Base-by-base conservation (phyloP, 2,329 filamentous ascomycete genomes). In the Botrytis medusae region DNA sequence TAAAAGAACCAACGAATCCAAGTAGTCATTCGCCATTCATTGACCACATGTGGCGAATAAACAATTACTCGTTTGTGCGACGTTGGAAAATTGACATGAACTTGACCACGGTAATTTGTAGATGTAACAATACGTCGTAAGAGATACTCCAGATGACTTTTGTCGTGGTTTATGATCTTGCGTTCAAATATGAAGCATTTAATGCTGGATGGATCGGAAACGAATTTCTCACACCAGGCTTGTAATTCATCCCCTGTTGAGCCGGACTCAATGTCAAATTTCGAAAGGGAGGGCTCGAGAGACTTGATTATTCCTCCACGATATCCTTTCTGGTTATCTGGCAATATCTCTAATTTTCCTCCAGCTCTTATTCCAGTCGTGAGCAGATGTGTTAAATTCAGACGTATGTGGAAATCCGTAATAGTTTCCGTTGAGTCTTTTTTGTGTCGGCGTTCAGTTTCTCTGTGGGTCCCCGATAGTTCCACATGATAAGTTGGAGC, bases 1-100 rank as follows among this genome's bases (percentile, higher is more conserved):
- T 88, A 89, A 82, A 90, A 93, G 16, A 93, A 62, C 84, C 88
- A 88, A 60, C 86, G 83, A 62, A 93, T 84, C 89, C 90, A 93
- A 10, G 80, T 80, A 1, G 86, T 90, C 63, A 90, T 83, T 0
- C 92, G 88, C 88, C 90, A 92, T 44, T 84, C 82, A 79, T 93
- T 94, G 74, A 89, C 83, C 69, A 83, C 84, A 76, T 87, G 88
- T 7, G 87, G 84, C 71, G 88, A 92, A 83, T 91, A 92, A 64
- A 93, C 85, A 69, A 91, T 87, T 32, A 92, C 84, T 34, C 84
- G 83, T 22, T 83, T 82, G 76, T 91, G 85, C 46, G 86, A 85
- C 18, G 87, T 83, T 0, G 89, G 89, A 77, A 94, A 91, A 0
- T 83, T 82, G 70, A 94, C 85, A 25, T 81, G 75, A 34, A 92